Base-by-base conservation (phyloP, 1,284 basidiomycete species). In the Porodaedalea pini region DNA sequence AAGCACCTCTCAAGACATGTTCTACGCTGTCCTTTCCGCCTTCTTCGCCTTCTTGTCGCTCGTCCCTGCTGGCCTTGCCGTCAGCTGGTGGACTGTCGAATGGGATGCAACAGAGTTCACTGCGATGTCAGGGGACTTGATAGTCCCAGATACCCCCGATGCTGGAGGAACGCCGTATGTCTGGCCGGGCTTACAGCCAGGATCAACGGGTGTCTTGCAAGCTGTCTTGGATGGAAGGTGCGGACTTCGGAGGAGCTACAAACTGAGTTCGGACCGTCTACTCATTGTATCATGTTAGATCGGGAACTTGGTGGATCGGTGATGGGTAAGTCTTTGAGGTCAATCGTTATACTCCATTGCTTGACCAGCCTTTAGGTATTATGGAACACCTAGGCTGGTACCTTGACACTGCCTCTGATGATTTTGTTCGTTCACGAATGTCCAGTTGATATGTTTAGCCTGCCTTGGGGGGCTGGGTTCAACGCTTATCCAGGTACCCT, bases 21-120 rank as follows among this genome's bases (percentile, higher is more conserved):
- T 45, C 19, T 34, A 21, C n/a, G 11, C 7, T 13, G 21, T 32
- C n/a, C n/a, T 44, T 21, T 39, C 41, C 17, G 25, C 25, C 17
- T 6, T 47, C 25, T 47, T n/a, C 31, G 4, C 19, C 2, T 27
- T 52, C 6, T 10, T 52, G 15, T 51, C 10, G 7, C 13, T 51
- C 15, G 31, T 53, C 51, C 51, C 53, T 1, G 25, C 31, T 7
- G 11, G 4, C 25, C 31, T 51, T 43, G 39, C 61, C 25, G 49
- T 50, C 15, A 51, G 57, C 11, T 64, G 63, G 62, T 61, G 59
- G 50, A 62, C 63, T 3, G 63, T 64, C 27, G 63, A 64, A 49
- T 64, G 63, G 63, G 62, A 64, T 53, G 63, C 62, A 15, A 31
- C 60, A 27, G 57, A 64, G 43, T 63, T 64, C 52, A 63, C 60